Percentiles rank a stretch among this genome's conserved stretches.
Evolutionary conservation across 2,329 filamentous ascomycete genomes (phyloP).

Genomic region (Colletotrichum costaricense): DNA sequence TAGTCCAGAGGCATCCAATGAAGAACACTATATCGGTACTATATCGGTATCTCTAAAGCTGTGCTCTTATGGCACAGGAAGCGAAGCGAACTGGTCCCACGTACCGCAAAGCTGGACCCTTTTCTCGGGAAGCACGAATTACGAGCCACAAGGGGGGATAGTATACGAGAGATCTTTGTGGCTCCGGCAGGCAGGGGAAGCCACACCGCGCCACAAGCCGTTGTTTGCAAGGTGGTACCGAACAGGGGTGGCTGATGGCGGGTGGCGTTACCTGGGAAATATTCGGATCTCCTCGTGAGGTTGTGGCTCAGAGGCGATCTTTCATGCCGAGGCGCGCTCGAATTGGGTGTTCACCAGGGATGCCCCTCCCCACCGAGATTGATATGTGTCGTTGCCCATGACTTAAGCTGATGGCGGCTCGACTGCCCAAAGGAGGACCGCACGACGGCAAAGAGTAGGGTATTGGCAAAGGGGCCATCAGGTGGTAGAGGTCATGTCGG

Average conservation of each 20-base stretch:
- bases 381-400: conserved; percentile 20
- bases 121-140: conserved; percentile 23
- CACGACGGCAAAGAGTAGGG: neutral
- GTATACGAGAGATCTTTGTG: conserved; percentile 4
- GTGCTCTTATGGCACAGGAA: neutral
- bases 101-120: conserved; percentile 4
- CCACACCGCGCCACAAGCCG: conserved; percentile 19
- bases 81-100: neutral
- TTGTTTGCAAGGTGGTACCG: conserved; percentile 9
- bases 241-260: conserved; percentile 17
- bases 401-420: neutral
- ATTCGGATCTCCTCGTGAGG: conserved; percentile 14
- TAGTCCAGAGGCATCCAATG: conserved; percentile 26
- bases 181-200: conserved; percentile 21
- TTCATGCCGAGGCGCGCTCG: conserved; percentile 26
- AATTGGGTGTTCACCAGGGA: conserved; percentile 8
- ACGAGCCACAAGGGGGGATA: conserved; percentile 20
- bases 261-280: conserved; percentile 26
- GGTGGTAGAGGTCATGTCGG: neutral
- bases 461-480: conserved; percentile 9
- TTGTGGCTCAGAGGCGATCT: conserved; percentile 35
- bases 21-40: conserved; percentile 9
- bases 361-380: neutral
- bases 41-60: neutral
- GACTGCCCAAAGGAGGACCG: conserved; percentile 1